phyloP scores from a whole-genome alignment of 1,284 basidiomycete species.

The Prillingera fragicola region DNA sequence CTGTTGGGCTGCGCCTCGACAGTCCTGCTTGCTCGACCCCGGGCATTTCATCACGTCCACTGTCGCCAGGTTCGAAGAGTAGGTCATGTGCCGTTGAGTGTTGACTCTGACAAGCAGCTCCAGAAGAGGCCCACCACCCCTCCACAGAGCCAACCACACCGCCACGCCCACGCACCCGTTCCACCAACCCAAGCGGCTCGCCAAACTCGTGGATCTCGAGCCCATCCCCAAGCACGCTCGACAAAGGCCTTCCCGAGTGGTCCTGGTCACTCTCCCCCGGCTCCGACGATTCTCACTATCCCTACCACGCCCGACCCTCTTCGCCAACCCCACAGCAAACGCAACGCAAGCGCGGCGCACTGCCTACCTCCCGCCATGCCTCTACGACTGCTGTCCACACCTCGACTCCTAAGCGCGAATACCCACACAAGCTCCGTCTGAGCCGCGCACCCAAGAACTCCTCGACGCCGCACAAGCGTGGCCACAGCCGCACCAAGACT shows the following conservation, averaged over 20 bases:
- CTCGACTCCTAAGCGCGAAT: too few relatives aligned
- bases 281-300: neutral
- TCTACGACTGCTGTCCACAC: constrained; percentile 19
- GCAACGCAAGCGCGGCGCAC: neutral
- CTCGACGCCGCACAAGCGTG: constrained; percentile 1
- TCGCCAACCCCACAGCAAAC: neutral
- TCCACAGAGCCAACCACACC: neutral
- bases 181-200: constrained; percentile 6
- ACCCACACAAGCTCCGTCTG: constrained; percentile 16
- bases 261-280: constrained; percentile 16
- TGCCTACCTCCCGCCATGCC: constrained; percentile 1
- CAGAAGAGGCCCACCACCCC: too few relatives aligned
- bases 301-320: neutral
- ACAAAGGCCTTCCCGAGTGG: constrained; percentile 27
- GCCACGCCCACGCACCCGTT: neutral
- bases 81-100: too few relatives aligned
- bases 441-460: constrained; percentile 4
- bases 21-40: too few relatives aligned
- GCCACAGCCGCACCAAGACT: too few relatives aligned
- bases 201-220: constrained; percentile 33
- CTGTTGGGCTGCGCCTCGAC: too few relatives aligned
- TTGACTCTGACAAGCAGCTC: too few relatives aligned
- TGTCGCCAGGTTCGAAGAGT: too few relatives aligned
- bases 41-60: too few relatives aligned
- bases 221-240: constrained; percentile 24